phyloP scores from a whole-genome alignment of 306 rosid genomes.

The Corylus americana region DNA sequence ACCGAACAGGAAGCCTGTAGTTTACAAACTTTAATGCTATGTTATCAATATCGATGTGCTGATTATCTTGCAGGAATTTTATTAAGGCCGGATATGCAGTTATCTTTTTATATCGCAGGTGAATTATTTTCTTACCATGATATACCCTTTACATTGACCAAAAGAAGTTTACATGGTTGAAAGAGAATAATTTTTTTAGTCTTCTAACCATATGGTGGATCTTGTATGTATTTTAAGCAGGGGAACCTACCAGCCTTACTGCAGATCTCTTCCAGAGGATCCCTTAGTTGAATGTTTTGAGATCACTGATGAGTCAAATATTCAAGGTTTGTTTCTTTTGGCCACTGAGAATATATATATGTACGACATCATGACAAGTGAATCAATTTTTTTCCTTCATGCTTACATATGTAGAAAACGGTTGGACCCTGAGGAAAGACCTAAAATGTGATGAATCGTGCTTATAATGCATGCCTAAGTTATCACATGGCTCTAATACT shows the following conservation, averaged over 20 bases:
- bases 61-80: constrained; percentile 63
- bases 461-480: background rate
- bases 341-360: background rate
- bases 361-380: background rate
- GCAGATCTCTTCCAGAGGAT: constrained; percentile 84
- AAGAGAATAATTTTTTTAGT: background rate
- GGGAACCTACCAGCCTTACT: constrained; percentile 89
- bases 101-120: constrained; percentile 77
- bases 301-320: constrained; percentile 39
- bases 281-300: constrained; percentile 87
- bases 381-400: constrained; percentile 6
- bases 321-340: constrained; percentile 53
- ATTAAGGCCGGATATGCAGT: constrained; percentile 92
- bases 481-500: constrained; percentile 4
- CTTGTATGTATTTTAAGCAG: constrained; percentile 41
- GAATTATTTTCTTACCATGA: constrained; percentile 11
- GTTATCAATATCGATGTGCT: constrained; percentile 19
- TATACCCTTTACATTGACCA: background rate
- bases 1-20: background rate
- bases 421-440: background rate
- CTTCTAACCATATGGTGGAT: constrained; percentile 13
- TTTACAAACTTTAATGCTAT: background rate
- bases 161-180: background rate
- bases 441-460: background rate
- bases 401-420: background rate